Percentiles rank a stretch among this genome's conserved stretches.
Evolutionary conservation across 139 green algal genomes (phyloP).

Genomic region (Chlorella sp.): DNA sequence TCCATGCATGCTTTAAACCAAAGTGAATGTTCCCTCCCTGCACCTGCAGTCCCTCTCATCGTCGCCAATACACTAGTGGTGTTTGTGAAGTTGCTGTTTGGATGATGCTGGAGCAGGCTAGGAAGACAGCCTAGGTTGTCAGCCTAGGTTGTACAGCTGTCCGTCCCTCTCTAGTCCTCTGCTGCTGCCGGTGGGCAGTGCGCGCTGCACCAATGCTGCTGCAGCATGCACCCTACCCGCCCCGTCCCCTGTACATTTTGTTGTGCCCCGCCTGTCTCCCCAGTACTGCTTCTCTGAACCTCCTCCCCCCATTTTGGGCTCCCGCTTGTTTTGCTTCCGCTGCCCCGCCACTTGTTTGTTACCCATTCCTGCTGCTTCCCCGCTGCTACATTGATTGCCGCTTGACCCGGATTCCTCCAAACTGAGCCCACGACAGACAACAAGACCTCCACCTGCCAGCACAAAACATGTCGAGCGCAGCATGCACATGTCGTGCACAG

Average conservation of each 20-base stretch:
- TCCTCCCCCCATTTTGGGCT: background rate
- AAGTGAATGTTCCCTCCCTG: background rate
- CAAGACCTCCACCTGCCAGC: too few species aligned
- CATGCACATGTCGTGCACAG: too few species aligned
- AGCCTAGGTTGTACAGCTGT: background rate
- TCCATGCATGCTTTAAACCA: too few species aligned
- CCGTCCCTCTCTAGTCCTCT: too few species aligned
- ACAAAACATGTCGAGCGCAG: too few species aligned
- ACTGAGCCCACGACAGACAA: too few species aligned
- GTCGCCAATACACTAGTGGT: slow-evolving; percentile 79
- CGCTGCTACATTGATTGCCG: background rate
- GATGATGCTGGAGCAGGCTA: slow-evolving; percentile 18
- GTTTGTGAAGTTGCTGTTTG: slow-evolving; percentile 84
- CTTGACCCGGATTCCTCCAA: too few species aligned
- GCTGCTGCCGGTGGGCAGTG: background rate
- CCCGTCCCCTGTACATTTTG: background rate
- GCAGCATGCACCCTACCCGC: background rate
- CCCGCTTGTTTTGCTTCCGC: background rate
- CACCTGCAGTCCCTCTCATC: slow-evolving; percentile 79
- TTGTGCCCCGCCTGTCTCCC: background rate
- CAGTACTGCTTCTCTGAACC: background rate
- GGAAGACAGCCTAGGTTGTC: background rate
- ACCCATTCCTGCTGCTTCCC: background rate
- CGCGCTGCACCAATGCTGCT: background rate
- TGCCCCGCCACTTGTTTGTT: background rate